Base-by-base conservation (phyloP, 2,329 filamentous ascomycete species). In the Hypoxylon sp. region DNA sequence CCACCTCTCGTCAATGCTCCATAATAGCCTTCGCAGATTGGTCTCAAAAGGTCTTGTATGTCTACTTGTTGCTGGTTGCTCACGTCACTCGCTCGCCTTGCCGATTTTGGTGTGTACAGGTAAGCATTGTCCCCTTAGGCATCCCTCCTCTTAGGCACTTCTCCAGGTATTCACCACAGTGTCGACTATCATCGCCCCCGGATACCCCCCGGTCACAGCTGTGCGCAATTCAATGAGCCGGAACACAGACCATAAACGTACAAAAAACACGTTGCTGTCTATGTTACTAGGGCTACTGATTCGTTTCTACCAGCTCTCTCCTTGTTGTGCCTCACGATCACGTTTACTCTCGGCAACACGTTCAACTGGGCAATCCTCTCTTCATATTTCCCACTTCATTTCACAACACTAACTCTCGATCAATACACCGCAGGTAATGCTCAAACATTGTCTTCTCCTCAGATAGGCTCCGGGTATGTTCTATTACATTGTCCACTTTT, bases 61-160 rank as follows among this genome's bases (percentile, higher is more conserved):
- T 70, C 77, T 83, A 82, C 74, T 72, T 64, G 63, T 79, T 77
- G 77, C 76, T 77, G 74, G 77, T 79, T 74, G 74, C 72, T 76
- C 55, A 57, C 61, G 49, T 35, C 66, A 17, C 53, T 71, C 66
- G 58, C 61, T 71, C 67, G 30, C 60, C 73, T 64, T 54, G 42
- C 35, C 56, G 54, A 73, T 74, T 75, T 74, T 76, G 77, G 75
- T 74, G 72, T 64, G 74, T 76, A 44, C 40, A 44, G 40, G 40
- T 44, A 42, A 60, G 56, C 63, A 42, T 22, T 17, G 17, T 59
- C 22, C 77, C 13, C n/a, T 49, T 31, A 14, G n/a, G 30, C n/a
- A 10, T 5, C 5, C 25, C 25, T 27, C 10, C 13, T 8, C 33
- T 37, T 6, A 13, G 8, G 33, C 11, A 37, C 13, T 37, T 37